Evolutionary conservation across 2,329 filamentous ascomycete genomes (phyloP), one percentile per base, ranked within the genome.

Genomic region (Cytospora piceae): DNA sequence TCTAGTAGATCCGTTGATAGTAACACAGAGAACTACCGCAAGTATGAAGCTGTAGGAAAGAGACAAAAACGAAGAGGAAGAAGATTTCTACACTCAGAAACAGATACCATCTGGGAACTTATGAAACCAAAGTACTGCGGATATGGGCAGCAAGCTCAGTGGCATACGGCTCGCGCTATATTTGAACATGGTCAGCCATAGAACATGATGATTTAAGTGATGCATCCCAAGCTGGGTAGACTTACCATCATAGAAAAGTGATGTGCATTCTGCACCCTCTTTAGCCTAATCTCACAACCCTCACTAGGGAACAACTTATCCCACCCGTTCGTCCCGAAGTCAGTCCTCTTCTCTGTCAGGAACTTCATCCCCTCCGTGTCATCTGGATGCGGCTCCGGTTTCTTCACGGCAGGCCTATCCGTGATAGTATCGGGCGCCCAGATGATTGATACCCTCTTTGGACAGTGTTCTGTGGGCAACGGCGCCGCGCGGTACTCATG

Each of bases 221-320:
- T 11, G 4, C 7, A n/a, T 6, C 8, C 6, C n/a, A 1, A 2
- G 0, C n/a, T n/a, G 2, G 20, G 27, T 22, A 11, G 22, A 46
- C 59, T 61, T 31, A 61, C 59, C 59, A 61, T 61, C 59, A 61
- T 61, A 12, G 59, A 61, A 20, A 61, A 61, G 27, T 61, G 59
- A 12, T 61, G 59, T 20, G 59, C 59, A 46, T 61, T 54, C 17
- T 61, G 34, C 6, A 61, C 59, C 24, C 51, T 24, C 7, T 20
- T 3, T 1, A 61, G 53, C 9, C 12, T 42, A 7, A 61, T 61
- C 24, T 61, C 37, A 54, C 59, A 54, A 8, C 17, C 7, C 11
- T 54, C 54, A 27, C 51, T 20, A 1, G 59, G 59, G 15, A 54
- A 54, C 24, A 61, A 7, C 9, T 24, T 24, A n/a, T 61, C 59